These are phyloP conservation scores for Scedosporium apiospermum DNA, from an alignment of 2,329 filamentous ascomycete species.

Conservation along the genomic window DNA sequence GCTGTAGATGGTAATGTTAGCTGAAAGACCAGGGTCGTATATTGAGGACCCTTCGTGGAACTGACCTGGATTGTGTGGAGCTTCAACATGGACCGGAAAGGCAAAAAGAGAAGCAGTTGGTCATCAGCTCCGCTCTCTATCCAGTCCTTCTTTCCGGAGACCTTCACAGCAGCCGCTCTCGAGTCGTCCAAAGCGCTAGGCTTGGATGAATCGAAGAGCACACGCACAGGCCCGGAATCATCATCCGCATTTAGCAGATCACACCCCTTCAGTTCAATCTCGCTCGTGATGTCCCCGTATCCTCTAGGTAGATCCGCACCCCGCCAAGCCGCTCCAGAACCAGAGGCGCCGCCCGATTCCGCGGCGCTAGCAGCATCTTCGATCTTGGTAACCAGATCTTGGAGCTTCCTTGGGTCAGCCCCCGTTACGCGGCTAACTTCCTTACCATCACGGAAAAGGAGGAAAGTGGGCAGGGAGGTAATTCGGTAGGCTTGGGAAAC, in stretches of 20 bases:
- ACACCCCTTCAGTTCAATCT: conserved; percentile 68
- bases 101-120: conserved; percentile 86
- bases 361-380: conserved; percentile 55
- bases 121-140: conserved; percentile 96
- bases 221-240: conserved; percentile 61
- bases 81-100: conserved; percentile 82
- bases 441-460: conserved; percentile 69
- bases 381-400: conserved; percentile 61
- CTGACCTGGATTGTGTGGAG: conserved; percentile 68
- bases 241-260: conserved; percentile 84
- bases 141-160: conserved; percentile 55
- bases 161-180: conserved; percentile 31
- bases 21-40: background rate
- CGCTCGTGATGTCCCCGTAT: conserved; percentile 74
- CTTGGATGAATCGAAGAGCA: conserved; percentile 60
- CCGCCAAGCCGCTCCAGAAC: conserved; percentile 50
- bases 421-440: conserved; percentile 55
- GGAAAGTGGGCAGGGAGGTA: conserved; percentile 78
- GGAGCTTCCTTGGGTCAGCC: conserved; percentile 62
- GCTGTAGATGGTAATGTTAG: conserved; percentile 35
- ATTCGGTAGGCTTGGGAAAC: conserved; percentile 67
- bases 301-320: conserved; percentile 67
- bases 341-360: conserved; percentile 31
- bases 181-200: conserved; percentile 54
- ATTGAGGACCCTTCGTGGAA: background rate